These are phyloP conservation scores for Retiboletus fuscus DNA, from an alignment of 1,284 basidiomycete genomes.

Conservation along the genomic window DNA sequence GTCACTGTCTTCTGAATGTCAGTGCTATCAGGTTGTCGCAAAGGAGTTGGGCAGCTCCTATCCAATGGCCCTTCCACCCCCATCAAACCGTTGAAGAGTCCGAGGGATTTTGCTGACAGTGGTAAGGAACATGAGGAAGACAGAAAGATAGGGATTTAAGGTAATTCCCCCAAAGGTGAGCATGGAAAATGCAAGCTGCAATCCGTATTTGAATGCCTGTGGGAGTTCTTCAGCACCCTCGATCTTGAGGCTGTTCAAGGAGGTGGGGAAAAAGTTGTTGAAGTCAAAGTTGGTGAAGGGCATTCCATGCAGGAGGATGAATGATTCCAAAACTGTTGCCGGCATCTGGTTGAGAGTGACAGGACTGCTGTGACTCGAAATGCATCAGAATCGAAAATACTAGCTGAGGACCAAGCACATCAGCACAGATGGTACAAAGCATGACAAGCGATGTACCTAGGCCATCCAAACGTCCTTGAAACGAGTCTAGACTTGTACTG, in stretches of 20 bases:
- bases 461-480: no score
- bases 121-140: constrained; percentile 89
- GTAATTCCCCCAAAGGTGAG: constrained; percentile 67
- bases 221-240: constrained; percentile 85
- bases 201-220: constrained; percentile 74
- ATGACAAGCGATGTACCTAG: no score
- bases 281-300: constrained; percentile 94
- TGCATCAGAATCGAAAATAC: no score
- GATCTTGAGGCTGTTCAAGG: constrained; percentile 85
- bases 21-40: no score
- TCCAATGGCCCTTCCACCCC: no score
- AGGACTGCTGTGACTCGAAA: no score
- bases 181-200: no score
- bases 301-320: constrained; percentile 94
- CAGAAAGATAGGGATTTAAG: constrained; percentile 88
- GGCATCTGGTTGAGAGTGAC: constrained; percentile 81
- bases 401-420: no score
- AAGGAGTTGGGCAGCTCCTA: neutral
- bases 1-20: no score
- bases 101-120: constrained; percentile 77
- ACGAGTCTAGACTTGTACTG: no score
- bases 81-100: no score
- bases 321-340: constrained; percentile 84
- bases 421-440: no score
- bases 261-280: constrained; percentile 87